Percentiles rank a stretch among this genome's conserved stretches.
These are phyloP conservation scores for Pseudohyphozyma bogoriensis DNA, from an alignment of 768 basidiomycete genomes.

Conservation along the genomic window DNA sequence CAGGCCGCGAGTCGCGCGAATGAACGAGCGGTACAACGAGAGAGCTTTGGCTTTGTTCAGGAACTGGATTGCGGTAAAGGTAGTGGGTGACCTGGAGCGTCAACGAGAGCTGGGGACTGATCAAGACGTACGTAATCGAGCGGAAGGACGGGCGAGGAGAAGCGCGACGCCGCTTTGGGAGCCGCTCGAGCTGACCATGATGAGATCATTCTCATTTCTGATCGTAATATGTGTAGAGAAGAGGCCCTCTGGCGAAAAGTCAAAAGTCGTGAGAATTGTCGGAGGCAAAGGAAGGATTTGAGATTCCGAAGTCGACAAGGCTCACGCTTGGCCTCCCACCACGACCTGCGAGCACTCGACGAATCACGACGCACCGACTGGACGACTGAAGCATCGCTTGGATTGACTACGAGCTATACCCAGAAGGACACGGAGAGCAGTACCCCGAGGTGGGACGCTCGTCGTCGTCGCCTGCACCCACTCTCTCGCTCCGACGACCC, in stretches of 20 bases:
- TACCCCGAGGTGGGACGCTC: too few relatives aligned
- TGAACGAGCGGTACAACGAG: constrained; percentile 28
- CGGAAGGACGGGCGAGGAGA: constrained; percentile 17
- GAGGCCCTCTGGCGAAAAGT: not conserved
- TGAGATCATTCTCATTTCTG: not conserved
- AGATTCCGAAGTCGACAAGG: not conserved
- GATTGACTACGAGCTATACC: too few relatives aligned
- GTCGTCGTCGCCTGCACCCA: too few relatives aligned
- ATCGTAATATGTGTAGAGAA: not conserved
- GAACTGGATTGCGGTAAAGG: constrained; percentile 10
- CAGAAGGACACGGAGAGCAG: too few relatives aligned
- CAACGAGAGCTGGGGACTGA: too few relatives aligned
- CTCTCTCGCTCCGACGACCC: too few relatives aligned
- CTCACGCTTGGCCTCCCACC: not conserved
- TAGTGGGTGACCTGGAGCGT: not conserved
- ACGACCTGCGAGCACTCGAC: not conserved
- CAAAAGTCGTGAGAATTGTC: too few relatives aligned
- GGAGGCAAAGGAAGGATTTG: not conserved
- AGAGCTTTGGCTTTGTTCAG: constrained; percentile 25
- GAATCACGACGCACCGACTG: too few relatives aligned
- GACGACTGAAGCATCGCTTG: too few relatives aligned
- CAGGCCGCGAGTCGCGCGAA: constrained; percentile 22
- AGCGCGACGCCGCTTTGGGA: not conserved
- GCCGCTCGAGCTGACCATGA: not conserved
- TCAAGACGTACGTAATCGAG: constrained; percentile 19